A percentile compares a stretch with the other conserved stretches of the same genome.
phyloP scores from a whole-genome alignment of 805 yeast genomes.

The Alloascoidea hylecoeti region DNA sequence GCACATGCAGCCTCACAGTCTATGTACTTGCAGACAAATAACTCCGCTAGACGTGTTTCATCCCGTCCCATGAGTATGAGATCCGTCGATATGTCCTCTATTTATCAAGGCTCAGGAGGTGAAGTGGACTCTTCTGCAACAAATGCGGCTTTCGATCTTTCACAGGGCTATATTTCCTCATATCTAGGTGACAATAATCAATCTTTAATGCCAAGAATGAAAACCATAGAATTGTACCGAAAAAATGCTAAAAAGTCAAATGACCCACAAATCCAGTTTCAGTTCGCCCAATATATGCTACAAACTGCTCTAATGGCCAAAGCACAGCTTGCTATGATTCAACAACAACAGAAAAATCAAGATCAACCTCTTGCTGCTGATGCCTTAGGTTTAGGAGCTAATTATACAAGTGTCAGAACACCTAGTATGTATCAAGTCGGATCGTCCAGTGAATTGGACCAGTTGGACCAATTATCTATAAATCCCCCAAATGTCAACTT shows the following conservation, averaged over 20 bases:
- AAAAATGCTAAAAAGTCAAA: conserved; percentile 73
- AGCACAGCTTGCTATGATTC: conserved; percentile 20
- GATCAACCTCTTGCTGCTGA: conserved; percentile 10
- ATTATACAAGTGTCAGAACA: not conserved
- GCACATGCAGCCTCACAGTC: no score
- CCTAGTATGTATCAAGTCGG: not conserved
- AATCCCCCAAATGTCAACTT: not conserved
- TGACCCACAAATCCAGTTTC: conserved; percentile 79
- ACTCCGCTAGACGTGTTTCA: not conserved
- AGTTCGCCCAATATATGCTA: conserved; percentile 81
- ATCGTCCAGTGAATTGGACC: not conserved
- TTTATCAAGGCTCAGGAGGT: not conserved
- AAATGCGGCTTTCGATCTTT: not conserved
- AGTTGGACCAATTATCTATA: no score
- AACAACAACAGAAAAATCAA: conserved; percentile 10
- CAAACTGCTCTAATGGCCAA: conserved; percentile 50
- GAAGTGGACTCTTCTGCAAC: not conserved
- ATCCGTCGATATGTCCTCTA: not conserved
- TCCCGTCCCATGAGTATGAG: not conserved
- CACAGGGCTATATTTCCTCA: conserved; percentile 1
- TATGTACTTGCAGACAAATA: no score
- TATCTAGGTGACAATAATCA: not conserved
- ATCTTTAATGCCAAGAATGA: conserved; percentile 55
- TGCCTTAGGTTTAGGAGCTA: conserved; percentile 1
- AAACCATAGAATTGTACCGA: conserved; percentile 78